Evolutionary conservation across 2,329 filamentous ascomycete genomes (phyloP).

Genomic region (Fusarium burgessii): DNA sequence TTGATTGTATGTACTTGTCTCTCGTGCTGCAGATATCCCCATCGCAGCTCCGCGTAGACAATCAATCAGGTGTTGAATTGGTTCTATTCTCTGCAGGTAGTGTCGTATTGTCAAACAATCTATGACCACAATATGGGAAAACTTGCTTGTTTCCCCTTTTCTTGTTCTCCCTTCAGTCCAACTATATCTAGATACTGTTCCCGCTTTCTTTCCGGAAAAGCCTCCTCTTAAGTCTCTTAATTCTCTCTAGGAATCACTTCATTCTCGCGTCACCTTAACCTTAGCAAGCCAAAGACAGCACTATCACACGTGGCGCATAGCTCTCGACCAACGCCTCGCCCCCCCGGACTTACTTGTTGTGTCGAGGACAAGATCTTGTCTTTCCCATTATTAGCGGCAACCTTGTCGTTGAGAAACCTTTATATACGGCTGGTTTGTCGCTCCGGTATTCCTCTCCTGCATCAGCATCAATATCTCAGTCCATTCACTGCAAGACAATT

Average conservation of each 20-base stretch:
- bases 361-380: constrained; percentile 27
- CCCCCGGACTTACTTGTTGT: constrained; percentile 34
- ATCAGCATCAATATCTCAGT: constrained; percentile 3
- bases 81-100: constrained; percentile 2
- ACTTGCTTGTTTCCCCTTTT: constrained; percentile 7
- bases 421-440: constrained; percentile 29
- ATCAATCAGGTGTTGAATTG: constrained; percentile 32
- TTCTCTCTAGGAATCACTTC: constrained; percentile 16
- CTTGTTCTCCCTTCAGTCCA: background rate
- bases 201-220: background rate
- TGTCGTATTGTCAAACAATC: constrained; percentile 23
- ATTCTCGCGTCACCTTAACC: constrained; percentile 12
- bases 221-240: constrained; percentile 1
- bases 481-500: background rate
- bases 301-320: constrained; percentile 36
- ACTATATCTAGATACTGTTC: constrained; percentile 33
- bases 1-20: constrained; percentile 3
- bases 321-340: constrained; percentile 31
- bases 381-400: constrained; percentile 24
- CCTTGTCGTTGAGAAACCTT: constrained; percentile 11
- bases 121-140: background rate
- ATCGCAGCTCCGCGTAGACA: constrained; percentile 17
- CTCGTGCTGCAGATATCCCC: constrained; percentile 14
- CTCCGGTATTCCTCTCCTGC: background rate
- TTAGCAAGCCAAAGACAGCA: constrained; percentile 18